phyloP scores from a whole-genome alignment of 2,329 filamentous ascomycete genomes.

The Dissoconium aciculare region DNA sequence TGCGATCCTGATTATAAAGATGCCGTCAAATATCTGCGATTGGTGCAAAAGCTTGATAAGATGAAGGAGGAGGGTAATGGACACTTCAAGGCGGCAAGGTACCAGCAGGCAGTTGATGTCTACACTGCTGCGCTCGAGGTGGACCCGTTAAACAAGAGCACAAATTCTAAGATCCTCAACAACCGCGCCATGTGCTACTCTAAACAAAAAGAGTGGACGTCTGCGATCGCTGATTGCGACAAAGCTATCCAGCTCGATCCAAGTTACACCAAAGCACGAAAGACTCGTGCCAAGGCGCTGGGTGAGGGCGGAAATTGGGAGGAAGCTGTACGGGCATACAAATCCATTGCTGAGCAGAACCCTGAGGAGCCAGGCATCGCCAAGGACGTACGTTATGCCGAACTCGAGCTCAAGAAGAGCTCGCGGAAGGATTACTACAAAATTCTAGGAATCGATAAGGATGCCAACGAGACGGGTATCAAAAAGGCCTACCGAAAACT shows the following conservation, averaged over 20 bases:
- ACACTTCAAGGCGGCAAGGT: constrained; percentile 74
- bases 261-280: constrained; percentile 75
- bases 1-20: constrained; percentile 86
- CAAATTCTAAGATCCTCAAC: constrained; percentile 86
- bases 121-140: constrained; percentile 73
- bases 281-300: constrained; percentile 82
- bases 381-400: constrained; percentile 76
- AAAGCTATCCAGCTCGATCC: constrained; percentile 70
- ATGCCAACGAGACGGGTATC: constrained; percentile 68
- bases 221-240: constrained; percentile 74
- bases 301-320: constrained; percentile 84
- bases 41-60: constrained; percentile 79
- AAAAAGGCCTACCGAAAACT: constrained; percentile 96
- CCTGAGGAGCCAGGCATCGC: constrained; percentile 65
- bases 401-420: constrained; percentile 94
- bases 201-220: constrained; percentile 69
- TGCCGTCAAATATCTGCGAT: constrained; percentile 74
- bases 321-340: constrained; percentile 76
- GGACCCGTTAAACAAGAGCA: constrained; percentile 77
- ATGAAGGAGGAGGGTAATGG: constrained; percentile 89
- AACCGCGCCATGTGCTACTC: constrained; percentile 79
- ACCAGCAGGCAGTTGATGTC: constrained; percentile 65
- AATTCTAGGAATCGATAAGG: constrained; percentile 78
- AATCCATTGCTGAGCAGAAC: constrained; percentile 67
- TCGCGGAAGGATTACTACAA: constrained; percentile 98